Conservation (phyloP, 176 grass and related monocot species). For the Rhipidocladum racemiflorum region DNA sequence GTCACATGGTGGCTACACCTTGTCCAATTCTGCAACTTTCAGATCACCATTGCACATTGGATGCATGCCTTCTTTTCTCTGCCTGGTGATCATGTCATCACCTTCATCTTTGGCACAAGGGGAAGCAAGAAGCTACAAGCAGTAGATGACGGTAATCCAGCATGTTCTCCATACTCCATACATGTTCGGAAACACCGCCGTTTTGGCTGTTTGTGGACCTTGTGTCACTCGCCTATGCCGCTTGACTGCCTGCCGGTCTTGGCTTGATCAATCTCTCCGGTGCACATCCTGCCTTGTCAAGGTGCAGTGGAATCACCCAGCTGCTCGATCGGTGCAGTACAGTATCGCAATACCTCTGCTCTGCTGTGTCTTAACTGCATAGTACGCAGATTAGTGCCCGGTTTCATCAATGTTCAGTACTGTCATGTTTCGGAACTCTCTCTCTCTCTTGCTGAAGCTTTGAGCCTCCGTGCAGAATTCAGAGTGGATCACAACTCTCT, state of each 20-base stretch:
- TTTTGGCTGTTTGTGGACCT: not conserved
- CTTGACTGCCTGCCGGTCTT: not conserved
- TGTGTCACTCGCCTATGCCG: not conserved
- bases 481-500: not conserved
- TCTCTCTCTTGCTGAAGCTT: not conserved
- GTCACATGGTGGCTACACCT: constrained; percentile 1
- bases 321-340: not conserved
- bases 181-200: constrained; percentile 7
- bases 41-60: not conserved
- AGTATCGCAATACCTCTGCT: not conserved
- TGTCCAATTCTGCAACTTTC: constrained; percentile 4
- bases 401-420: not conserved
- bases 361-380: not conserved
- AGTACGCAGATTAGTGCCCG: not conserved
- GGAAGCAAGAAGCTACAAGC: not conserved
- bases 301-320: not conserved
- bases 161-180: not conserved
- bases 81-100: constrained; percentile 4
- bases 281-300: not conserved
- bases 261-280: not conserved
- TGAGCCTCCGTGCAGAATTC: not conserved
- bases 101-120: not conserved
- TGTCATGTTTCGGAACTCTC: not conserved
- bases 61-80: not conserved
- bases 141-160: not conserved